Base-by-base conservation (phyloP, 164 flowering plant species). In the Piper betle region DNA sequence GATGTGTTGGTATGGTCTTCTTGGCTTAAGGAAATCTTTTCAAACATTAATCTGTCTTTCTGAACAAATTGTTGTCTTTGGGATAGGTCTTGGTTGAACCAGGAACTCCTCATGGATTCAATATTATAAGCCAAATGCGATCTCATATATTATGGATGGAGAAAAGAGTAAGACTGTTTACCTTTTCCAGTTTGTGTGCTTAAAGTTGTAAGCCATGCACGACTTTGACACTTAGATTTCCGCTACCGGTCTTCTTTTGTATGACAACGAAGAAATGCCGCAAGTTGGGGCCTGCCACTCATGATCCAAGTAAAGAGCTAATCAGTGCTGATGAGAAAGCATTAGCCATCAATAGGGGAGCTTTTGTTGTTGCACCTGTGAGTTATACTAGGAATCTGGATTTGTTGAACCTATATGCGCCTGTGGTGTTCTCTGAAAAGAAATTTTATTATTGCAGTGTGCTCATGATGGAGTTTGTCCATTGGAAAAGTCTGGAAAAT, bases 401-500 rank as follows among this genome's bases (percentile, higher is more conserved):
- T 25, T 25, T 15, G 13, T 19, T 55, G 25, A 39, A 33, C 16
- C 19, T 25, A 6, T 25, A 7, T 16, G 12, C 8, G 17, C 11
- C 1, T 25, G 25, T 3, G 10, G 37, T n/a, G 58, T 63, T 66
- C 19, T 13, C 1, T 33, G 58, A 25, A 16, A 55, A 9, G 48
- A 18, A 10, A 42, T 42, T 42, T 6, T 42, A 46, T 55, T 20
- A 39, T 73, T 74, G 72, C 78, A 94, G 99, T 91, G 99, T 73
- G 73, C 97, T 43, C 99, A 94, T 78, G 97, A 91, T 78, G 99
- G 99, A 67, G 60, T 75, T 50, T 94, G 99, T 68, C 96, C 99
- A 7, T 70, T 94, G 74, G 84, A 70, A 53, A 88, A 87, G 11
- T 71, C 87, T 18, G 87, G 81, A 59, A 94, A 83, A 65, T 91